Evolutionary conservation across 768 basidiomycete genomes (phyloP).

Genomic region (Leucogyrophana mollusca): DNA sequence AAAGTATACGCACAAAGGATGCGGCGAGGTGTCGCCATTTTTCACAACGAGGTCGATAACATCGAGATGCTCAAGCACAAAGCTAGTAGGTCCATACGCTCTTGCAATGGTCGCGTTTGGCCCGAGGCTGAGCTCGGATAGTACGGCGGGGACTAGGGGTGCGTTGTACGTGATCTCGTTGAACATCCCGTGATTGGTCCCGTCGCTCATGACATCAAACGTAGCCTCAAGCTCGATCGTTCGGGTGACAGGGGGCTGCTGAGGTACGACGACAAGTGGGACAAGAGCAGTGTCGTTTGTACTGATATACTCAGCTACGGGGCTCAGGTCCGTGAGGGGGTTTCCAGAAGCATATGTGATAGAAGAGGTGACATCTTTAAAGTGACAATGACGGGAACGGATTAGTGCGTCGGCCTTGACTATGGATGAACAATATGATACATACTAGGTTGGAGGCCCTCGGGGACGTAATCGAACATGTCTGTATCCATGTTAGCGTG

Average conservation of each 20-base stretch:
- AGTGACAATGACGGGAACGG: too few species aligned
- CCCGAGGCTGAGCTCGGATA: conserved; percentile 72
- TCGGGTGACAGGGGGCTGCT: conserved; percentile 42
- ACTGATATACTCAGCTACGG: conserved; percentile 53
- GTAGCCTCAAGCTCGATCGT: conserved; percentile 66
- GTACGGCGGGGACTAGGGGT: conserved; percentile 67
- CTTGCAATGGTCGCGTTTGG: conserved; percentile 50
- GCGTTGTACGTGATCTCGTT: conserved; percentile 61
- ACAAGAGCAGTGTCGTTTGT: conserved; percentile 64
- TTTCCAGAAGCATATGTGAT: conserved; percentile 64
- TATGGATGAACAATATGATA: too few species aligned
- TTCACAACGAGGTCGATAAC: conserved; percentile 70
- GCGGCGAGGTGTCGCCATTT: conserved; percentile 69
- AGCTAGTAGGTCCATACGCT: conserved; percentile 74
- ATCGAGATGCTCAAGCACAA: conserved; percentile 65
- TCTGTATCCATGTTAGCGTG: conserved; percentile 80
- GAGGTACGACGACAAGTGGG: conserved; percentile 51
- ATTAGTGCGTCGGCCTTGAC: too few species aligned
- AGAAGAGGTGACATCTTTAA: conserved; percentile 70
- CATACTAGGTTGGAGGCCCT: conserved; percentile 63
- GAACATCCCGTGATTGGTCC: conserved; percentile 75
- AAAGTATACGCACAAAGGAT: conserved; percentile 62
- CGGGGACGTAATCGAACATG: conserved; percentile 83
- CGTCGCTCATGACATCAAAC: conserved; percentile 80
- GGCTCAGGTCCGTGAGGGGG: conserved; percentile 46